Evolutionary conservation across 1,284 basidiomycete species (phyloP), one percentile per base, ranked within the genome.

Genomic region (Trichosporon asahii): DNA sequence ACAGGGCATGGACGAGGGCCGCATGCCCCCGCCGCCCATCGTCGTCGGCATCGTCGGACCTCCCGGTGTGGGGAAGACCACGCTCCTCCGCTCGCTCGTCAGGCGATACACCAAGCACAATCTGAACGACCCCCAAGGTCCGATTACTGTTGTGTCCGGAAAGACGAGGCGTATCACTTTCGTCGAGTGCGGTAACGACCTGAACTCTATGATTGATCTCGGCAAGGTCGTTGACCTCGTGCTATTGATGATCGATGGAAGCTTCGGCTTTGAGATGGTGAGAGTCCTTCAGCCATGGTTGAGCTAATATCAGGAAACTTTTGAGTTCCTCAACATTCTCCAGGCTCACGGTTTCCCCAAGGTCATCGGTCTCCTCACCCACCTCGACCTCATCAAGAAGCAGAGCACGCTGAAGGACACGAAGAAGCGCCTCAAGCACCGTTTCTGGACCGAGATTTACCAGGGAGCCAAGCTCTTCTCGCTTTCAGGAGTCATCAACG

Each of bases 361-460:
- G 86, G 93, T 99, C 78, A 95, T 99, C 73, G 96, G 96, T 71
- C 86, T 99, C 67, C 90, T 99, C 57, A 93, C 95, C 25, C 97
- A 99, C 82, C 89, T 99, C 61, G 97, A 99, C 84, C 90, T 99
- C 72, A 93, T 99, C 79, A 98, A 98, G 86, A 97, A 95, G 81
- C 88, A 91, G 7, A 88, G 91, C 0, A 91, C 90, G 1, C 88
- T 98, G 64, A 92, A 91, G 72, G 90, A 90, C 65, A 95, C 94
- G 66, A 99, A 99, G 86, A 98, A 98, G 81, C 85, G 90, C 0
- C 88, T 99, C 63, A 99, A 99, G 85, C 96, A 94, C 82, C 92
- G 97, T n/a, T 99, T 99, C 85, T 99, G 97, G 96, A 95, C 96
- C 0, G 97, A 99, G 83, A 98, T 99, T 18, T 98, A 98, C 83